A percentile compares a stretch with the other conserved stretches of the same genome.
These are phyloP conservation scores for Chenopodium berlandieri DNA, from an alignment of 148 eudicot genomes.

Conservation along the genomic window DNA sequence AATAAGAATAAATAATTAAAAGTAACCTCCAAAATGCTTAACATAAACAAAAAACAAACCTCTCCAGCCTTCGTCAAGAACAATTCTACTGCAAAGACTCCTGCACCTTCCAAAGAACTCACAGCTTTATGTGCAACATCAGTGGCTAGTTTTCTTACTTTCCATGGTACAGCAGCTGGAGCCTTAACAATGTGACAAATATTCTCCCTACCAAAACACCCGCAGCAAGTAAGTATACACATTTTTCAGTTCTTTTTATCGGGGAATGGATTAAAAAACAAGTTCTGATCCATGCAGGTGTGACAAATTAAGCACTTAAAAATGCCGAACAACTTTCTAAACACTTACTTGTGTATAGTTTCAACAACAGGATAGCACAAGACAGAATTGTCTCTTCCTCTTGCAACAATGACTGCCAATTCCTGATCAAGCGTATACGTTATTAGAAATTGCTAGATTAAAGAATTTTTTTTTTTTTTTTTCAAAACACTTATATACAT, in stretches of 20 bases:
- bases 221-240: conserved; percentile 9
- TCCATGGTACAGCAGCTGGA: conserved; percentile 82
- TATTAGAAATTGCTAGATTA: too few species aligned
- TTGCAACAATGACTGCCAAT: conserved; percentile 91
- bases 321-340: background rate
- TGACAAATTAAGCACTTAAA: background rate
- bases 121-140: conserved; percentile 80
- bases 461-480: too few species aligned
- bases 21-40: background rate
- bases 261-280: background rate
- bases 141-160: conserved; percentile 69
- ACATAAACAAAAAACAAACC: conserved; percentile 33
- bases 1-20: background rate
- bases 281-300: background rate
- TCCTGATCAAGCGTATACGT: conserved; percentile 43
- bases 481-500: too few species aligned
- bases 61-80: conserved; percentile 81
- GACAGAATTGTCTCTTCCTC: conserved; percentile 83
- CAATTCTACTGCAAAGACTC: conserved; percentile 89
- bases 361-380: conserved; percentile 91
- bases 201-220: conserved; percentile 55
- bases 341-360: conserved; percentile 81
- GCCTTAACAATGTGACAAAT: conserved; percentile 95
- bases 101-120: conserved; percentile 94
- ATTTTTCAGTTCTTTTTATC: too few species aligned